Conservation (phyloP, 306 rosid species). For the Prunus salicina region DNA sequence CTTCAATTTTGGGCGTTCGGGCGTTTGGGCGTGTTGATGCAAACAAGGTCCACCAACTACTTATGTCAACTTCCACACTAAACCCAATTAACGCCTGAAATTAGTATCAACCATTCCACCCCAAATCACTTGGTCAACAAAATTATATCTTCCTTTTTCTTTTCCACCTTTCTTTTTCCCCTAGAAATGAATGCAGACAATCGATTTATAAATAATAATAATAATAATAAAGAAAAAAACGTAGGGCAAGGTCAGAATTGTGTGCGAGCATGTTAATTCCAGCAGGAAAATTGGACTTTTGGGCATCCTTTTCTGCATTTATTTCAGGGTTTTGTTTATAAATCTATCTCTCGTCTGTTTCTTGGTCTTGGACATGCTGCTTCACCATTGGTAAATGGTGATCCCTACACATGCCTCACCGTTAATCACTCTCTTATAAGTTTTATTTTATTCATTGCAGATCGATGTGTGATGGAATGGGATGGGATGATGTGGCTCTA, state of each 20-base stretch:
- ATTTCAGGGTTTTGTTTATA: background rate
- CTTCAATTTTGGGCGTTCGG: background rate
- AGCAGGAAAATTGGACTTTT: background rate
- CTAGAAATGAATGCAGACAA: background rate
- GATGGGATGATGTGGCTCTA: background rate
- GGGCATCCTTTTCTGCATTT: background rate
- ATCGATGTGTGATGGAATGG: background rate
- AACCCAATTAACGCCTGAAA: background rate
- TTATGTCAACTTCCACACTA: too few species aligned
- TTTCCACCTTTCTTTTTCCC: background rate
- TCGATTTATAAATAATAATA: too few species aligned
- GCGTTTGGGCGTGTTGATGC: background rate
- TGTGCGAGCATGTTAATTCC: background rate
- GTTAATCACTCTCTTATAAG: background rate
- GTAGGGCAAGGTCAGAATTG: background rate
- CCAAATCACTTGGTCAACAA: background rate
- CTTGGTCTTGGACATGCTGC: background rate
- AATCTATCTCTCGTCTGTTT: background rate
- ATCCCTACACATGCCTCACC: slow-evolving; percentile 5
- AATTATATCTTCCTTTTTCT: background rate
- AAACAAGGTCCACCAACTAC: too few species aligned
- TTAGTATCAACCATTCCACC: background rate
- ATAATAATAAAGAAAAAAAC: too few species aligned
- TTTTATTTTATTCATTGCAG: background rate
- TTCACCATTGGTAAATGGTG: background rate